These are phyloP conservation scores for Arthroderma sp. DNA, from an alignment of 2,329 filamentous ascomycete species.

Conservation along the genomic window DNA sequence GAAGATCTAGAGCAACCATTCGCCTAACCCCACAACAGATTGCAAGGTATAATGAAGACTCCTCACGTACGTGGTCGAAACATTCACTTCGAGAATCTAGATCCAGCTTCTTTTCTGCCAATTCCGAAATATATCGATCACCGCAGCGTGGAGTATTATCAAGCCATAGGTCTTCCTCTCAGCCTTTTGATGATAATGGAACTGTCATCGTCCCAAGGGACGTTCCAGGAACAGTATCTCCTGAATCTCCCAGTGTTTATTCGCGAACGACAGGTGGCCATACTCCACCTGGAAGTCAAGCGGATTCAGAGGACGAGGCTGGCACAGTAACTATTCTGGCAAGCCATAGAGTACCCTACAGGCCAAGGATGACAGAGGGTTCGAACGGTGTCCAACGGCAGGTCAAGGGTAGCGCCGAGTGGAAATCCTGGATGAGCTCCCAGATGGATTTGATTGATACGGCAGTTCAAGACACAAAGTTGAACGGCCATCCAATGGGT, in stretches of 20 bases:
- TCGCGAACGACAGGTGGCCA: conserved; percentile 20
- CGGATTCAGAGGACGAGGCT: conserved; percentile 8
- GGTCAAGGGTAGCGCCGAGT: conserved; percentile 10
- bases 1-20: conserved; percentile 1
- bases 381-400: not conserved
- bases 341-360: conserved; percentile 9
- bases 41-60: conserved; percentile 14
- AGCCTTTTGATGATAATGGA: conserved; percentile 8
- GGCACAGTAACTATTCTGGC: conserved; percentile 15
- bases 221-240: not conserved
- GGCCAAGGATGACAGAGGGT: not conserved
- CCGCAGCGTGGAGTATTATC: no score
- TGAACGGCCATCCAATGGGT: not conserved
- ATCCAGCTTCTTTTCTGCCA: no score
- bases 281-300: conserved; percentile 8
- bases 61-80: no score
- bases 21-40: conserved; percentile 12
- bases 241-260: conserved; percentile 21
- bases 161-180: no score
- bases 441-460: conserved; percentile 14
- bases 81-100: no score
- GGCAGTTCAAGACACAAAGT: not conserved
- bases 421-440: conserved; percentile 15
- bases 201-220: conserved; percentile 9
- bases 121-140: no score